Evolutionary conservation across 2,329 filamentous ascomycete genomes (phyloP), one percentile per base, ranked within the genome.

Genomic region (Tolypocladium paradoxum): DNA sequence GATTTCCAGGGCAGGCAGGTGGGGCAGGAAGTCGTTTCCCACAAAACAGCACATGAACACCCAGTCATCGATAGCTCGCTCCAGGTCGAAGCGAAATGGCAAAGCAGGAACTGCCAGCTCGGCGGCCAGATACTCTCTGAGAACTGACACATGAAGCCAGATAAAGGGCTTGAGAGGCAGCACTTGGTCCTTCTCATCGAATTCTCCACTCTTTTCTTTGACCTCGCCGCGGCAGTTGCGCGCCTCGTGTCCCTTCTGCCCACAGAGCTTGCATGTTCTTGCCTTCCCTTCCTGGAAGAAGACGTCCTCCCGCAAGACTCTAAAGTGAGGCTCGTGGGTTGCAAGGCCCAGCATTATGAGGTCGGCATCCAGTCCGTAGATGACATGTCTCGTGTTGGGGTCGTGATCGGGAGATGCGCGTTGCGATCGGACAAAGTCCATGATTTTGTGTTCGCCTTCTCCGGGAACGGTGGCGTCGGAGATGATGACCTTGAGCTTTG

Each of bases 11-110:
- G 92, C 95, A n/a, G 93, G 93, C 54, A 99, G 76, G 76, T 99
- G 93, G 50, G 93, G 93, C 60, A 99, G 74, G 73, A 99, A 99
- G 74, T 99, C 95, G 70, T 99, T 99, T 60, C 92, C 92, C 53
- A 97, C 92, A 67, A 97, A 97, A 73, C 95, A 97, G 73, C 92
- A 97, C 84, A 97, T 93, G 69, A 97, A 97, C 16, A 97, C 90
- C 93, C 92, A 97, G 67, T 97, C 92, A 69, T 97, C 93, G 55
- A 97, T 81, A 29, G 91, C 91, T 59, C 93, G 84, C 70, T 99
- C 93, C 46, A 99, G 77, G 66, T 99, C 90, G 70, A 95, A 97
- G 52, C 82, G 81, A 71, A 97, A 97, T 2, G 85, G 85, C 59
- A 96, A 81, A 53, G 84, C 81, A 20, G 89, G 85, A 35, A 96